These are phyloP conservation scores for Prunus mume DNA, from an alignment of 306 rosid species.

Conservation along the genomic window DNA sequence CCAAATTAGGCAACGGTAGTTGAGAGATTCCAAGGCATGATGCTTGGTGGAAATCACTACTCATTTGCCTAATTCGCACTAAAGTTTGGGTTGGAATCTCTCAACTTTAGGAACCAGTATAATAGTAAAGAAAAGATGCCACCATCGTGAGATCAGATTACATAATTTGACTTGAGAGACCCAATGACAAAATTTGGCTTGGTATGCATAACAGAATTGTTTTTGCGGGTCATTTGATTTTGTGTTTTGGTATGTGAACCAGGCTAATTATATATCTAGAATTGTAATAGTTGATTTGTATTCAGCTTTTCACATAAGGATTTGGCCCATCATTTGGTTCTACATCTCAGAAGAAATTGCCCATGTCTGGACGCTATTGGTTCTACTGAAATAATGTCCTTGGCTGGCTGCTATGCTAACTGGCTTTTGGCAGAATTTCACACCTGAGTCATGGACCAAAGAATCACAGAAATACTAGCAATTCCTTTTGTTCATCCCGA, in stretches of 20 bases:
- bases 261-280: slow-evolving; percentile 6
- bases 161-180: slow-evolving; percentile 8
- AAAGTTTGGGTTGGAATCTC: too few species aligned
- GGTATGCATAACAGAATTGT: slow-evolving; percentile 15
- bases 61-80: too few species aligned
- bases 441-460: too few species aligned
- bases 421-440: too few species aligned
- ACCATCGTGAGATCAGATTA: background rate
- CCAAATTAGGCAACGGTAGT: too few species aligned
- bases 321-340: background rate
- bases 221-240: slow-evolving; percentile 9
- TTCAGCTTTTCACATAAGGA: background rate
- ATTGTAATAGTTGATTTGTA: background rate
- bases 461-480: too few species aligned
- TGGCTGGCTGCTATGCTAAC: too few species aligned
- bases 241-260: slow-evolving; percentile 9
- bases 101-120: slow-evolving; percentile 16
- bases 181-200: slow-evolving; percentile 10
- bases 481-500: too few species aligned
- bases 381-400: too few species aligned
- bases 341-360: background rate
- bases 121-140: background rate
- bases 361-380: background rate
- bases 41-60: too few species aligned
- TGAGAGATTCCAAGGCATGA: too few species aligned